Percentiles rank a stretch among this genome's conserved stretches.
phyloP scores from a whole-genome alignment of 2,329 filamentous ascomycete genomes.

The Aquanectria penicillioides region DNA sequence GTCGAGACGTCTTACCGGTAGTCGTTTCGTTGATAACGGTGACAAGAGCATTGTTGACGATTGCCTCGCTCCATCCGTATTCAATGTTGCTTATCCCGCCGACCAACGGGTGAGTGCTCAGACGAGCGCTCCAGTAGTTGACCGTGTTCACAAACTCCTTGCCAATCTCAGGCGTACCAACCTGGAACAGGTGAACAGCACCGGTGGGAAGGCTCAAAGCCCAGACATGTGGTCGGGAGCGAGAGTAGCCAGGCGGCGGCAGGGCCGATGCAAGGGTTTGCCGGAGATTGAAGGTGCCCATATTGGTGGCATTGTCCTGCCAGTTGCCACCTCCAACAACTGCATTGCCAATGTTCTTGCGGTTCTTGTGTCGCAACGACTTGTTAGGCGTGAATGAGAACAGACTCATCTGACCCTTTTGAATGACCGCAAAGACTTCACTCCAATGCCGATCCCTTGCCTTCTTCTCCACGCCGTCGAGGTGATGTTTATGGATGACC shows the following conservation, averaged over 20 bases:
- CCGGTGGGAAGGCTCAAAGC: conserved; percentile 91
- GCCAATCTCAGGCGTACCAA: conserved; percentile 93
- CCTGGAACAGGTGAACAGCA: conserved; percentile 97
- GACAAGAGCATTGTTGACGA: conserved; percentile 73
- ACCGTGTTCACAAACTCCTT: conserved; percentile 93
- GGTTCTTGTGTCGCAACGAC: conserved; percentile 74
- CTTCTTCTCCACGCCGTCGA: conserved; percentile 90
- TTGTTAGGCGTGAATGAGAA: conserved; percentile 93
- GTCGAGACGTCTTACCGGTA: conserved; percentile 53
- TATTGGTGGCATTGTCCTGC: conserved; percentile 93
- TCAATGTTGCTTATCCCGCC: conserved; percentile 97
- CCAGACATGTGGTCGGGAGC: conserved; percentile 91
- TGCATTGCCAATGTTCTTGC: conserved; percentile 60
- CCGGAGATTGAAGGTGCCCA: conserved; percentile 87
- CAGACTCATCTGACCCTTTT: conserved; percentile 91
- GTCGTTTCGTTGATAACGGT: conserved; percentile 61
- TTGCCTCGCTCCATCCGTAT: conserved; percentile 91
- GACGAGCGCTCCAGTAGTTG: conserved; percentile 96
- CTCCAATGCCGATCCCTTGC: conserved; percentile 95
- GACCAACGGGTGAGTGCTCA: conserved; percentile 92
- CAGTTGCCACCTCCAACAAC: conserved; percentile 94
- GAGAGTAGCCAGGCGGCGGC: conserved; percentile 92
- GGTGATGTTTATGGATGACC: conserved; percentile 94
- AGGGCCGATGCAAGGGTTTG: conserved; percentile 93
- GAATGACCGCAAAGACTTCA: conserved; percentile 95